Evolutionary conservation across 305 asterid genomes (phyloP).

Genomic region (Rubia occidens): DNA sequence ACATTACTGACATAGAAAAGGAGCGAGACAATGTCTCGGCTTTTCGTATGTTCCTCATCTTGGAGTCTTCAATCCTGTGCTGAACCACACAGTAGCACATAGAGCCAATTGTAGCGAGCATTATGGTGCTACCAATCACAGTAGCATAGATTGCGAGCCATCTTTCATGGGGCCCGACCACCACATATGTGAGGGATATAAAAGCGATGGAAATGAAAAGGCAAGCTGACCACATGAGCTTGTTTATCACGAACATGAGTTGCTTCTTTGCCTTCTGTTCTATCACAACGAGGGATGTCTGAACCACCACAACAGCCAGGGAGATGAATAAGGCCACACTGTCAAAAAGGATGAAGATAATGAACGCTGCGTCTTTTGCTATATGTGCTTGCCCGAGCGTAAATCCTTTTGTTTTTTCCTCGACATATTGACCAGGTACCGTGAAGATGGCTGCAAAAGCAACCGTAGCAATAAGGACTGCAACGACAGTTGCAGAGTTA

Average conservation of each 20-base stretch:
- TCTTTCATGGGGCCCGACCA: conserved; percentile 60
- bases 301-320: conserved; percentile 84
- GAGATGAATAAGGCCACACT: conserved; percentile 78
- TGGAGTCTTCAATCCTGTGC: conserved; percentile 73
- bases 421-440: conserved; percentile 79
- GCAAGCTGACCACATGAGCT: conserved; percentile 90
- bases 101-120: conserved; percentile 78
- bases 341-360: conserved; percentile 66
- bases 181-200: conserved; percentile 72
- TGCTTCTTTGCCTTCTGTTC: conserved; percentile 81
- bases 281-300: conserved; percentile 79
- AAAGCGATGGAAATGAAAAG: conserved; percentile 71
- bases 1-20: conserved; percentile 55
- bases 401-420: conserved; percentile 30
- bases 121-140: conserved; percentile 58
- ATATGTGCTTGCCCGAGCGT: conserved; percentile 70
- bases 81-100: conserved; percentile 81
- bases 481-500: conserved; percentile 74
- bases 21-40: conserved; percentile 57
- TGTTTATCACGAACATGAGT: conserved; percentile 76
- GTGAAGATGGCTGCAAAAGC: conserved; percentile 87
- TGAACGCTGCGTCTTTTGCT: conserved; percentile 58
- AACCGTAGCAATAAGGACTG: conserved; percentile 81
- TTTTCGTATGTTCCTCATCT: conserved; percentile 55
- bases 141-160: conserved; percentile 84